Base-by-base conservation (phyloP, 1,139 yeast genomes). In the Candida sp. region DNA sequence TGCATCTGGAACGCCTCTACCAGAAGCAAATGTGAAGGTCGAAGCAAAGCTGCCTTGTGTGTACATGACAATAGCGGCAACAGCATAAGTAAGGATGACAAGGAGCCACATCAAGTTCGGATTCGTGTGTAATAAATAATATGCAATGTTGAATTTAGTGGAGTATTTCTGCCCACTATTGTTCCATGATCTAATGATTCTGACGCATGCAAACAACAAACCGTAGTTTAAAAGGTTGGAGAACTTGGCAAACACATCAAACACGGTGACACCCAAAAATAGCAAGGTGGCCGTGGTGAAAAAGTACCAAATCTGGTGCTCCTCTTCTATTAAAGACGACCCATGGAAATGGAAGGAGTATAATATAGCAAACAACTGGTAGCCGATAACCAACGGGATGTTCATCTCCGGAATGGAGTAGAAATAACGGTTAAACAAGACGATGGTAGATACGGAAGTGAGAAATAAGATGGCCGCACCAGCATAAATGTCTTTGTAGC, bases 241-340 rank as follows among this genome's bases (percentile, higher is more conserved):
- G 4, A 34, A 35, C 6, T 25, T 46, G 26, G 40, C 37, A 12
- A 54, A 50, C 3, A 55, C 49, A 27, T 55, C 54, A 32, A 54
- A 55, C 11, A 50, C 50, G 46, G 54, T 52, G 38, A 48, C 49
- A 32, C 58, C 56, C 42, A 56, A 64, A 39, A 49, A 65, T 26
- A 41, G 49, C 25, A 51, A 53, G 12, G 58, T 63, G 45, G 77
- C 47, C 0, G 83, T 69, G 0, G 83, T 71, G 17, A 85, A 74
- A 80, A 94, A 88, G 90, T 96, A 94, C 99, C 99, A 94, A 12
- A 92, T 70, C 64, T 92, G 98, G 63, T 94, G 97, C 63, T 94
- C 99, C 66, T 94, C 99, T 62, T 94, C 99, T n/a, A 94, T 89
- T 56, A 92, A 76, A 27, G 97, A 90, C 37, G 97, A 90, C 0